phyloP scores from a whole-genome alignment of 2,329 filamentous ascomycete genomes.

The Sporothrix humicola region DNA sequence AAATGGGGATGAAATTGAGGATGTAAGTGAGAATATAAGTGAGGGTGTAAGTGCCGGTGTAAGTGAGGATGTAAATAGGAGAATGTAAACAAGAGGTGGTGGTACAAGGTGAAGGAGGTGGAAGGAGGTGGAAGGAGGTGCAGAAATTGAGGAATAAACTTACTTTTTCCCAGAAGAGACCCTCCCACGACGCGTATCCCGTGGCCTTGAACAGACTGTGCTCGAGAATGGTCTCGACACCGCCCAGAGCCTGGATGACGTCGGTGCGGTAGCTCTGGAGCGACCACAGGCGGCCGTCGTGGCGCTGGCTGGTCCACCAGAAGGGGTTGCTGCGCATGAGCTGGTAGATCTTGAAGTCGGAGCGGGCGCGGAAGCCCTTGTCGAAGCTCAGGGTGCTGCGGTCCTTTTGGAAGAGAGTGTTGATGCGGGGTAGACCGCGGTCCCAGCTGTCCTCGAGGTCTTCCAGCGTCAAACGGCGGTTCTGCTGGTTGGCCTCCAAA shows the following conservation, averaged over 20 bases:
- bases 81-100: too few species aligned
- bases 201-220: constrained; percentile 97
- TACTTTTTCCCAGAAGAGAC: constrained; percentile 81
- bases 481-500: constrained; percentile 95
- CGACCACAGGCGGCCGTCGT: constrained; percentile 98
- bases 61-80: too few species aligned
- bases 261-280: constrained; percentile 88
- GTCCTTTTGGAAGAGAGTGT: constrained; percentile 98
- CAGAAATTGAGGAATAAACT: constrained; percentile 39
- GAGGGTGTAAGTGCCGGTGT: too few species aligned
- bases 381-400: constrained; percentile 96
- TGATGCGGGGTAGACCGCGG: constrained; percentile 94
- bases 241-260: constrained; percentile 92
- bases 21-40: too few species aligned
- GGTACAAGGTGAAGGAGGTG: too few species aligned
- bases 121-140: too few species aligned
- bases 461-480: constrained; percentile 89
- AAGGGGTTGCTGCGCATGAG: constrained; percentile 99
- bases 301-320: constrained; percentile 98
- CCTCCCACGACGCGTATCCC: constrained; percentile 96
- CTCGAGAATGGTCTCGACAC: constrained; percentile 97
- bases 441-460: constrained; percentile 99
- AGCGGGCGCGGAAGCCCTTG: constrained; percentile 93
- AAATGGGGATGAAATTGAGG: too few species aligned
- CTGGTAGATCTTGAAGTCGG: constrained; percentile 98